Evolutionary conservation across 2,329 filamentous ascomycete species (phyloP), one percentile per base, ranked within the genome.

Genomic region (Intubia oerlemansii): DNA sequence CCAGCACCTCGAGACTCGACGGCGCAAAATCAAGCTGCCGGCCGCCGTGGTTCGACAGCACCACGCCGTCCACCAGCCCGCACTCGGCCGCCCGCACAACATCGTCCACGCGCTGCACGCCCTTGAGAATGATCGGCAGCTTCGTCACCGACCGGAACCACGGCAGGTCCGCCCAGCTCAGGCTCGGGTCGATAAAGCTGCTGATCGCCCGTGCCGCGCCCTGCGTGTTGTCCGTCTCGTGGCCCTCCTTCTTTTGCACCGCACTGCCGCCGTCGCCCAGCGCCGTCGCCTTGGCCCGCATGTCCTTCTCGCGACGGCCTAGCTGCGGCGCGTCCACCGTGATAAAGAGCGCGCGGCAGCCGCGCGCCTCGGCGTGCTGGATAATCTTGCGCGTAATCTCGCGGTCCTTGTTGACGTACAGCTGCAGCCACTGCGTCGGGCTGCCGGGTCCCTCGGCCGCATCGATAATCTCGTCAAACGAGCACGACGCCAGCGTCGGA

Each of bases 271-370:
- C 65, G 41, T 92, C 85, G 19, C 34, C 34, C 11, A 39, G 34
- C 25, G 36, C 37, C 21, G 67, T 68, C 47, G 90, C 91, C 52
- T 95, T 95, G 39, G 66, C 68, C 22, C 88, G 78, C 88, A 95
- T 95, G 49, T 95, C 88, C 57, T 95, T 98, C 52, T 98, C 88
- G 39, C 88, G 66, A 22, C 88, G 72, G 24, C 88, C 88, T 14
- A 98, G 71, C 51, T 95, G 85, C 5, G 88, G 88, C 29, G 88
- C 88, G 49, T 98, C 88, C 31, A 98, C 88, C 3, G 88, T 98
- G 55, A 98, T 93, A 60, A 98, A 98, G 12, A 98, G 69, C 8
- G 76, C 88, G 53, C 80, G 88, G 62, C 88, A 95, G 17, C 88
- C 88, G 32, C 88, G 74, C 44, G 59, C 59, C 55, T 98, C 88